Conservation (phyloP, 148 eudicot genomes). For the Camellia granthamiana region DNA sequence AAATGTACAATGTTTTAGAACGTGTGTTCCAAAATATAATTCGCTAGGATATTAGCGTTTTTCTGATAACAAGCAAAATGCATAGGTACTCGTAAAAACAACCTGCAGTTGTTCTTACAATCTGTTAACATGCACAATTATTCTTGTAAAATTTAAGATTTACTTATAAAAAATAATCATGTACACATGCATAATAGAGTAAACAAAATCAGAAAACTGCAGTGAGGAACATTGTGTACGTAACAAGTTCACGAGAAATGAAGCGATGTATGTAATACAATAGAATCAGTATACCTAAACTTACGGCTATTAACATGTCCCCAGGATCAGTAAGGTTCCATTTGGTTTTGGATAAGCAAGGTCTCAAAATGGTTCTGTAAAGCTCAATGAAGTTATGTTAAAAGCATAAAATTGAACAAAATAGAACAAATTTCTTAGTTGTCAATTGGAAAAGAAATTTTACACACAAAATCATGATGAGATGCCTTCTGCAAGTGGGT, state of each 20-base stretch:
- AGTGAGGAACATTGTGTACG: not conserved
- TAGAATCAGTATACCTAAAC: not conserved
- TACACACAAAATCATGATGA: not conserved
- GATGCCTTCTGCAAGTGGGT: not conserved
- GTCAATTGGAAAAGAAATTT: not conserved
- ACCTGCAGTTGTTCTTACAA: not conserved
- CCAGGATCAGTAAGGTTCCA: not conserved
- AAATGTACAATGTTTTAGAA: too few species aligned
- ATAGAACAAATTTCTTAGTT: not conserved
- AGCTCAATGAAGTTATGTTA: not conserved
- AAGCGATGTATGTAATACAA: not conserved
- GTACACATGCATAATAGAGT: not conserved
- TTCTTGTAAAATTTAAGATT: too few species aligned
- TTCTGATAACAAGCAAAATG: not conserved
- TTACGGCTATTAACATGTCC: not conserved
- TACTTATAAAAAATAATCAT: too few species aligned
- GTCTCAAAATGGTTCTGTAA: constrained; percentile 1
- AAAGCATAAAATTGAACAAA: not conserved
- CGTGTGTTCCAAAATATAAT: too few species aligned
- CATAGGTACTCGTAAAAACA: not conserved
- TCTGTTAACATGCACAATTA: not conserved
- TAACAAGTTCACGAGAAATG: not conserved
- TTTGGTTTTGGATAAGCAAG: not conserved
- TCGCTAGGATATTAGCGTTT: too few species aligned
- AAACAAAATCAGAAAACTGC: not conserved